Evolutionary conservation across 768 basidiomycete genomes (phyloP).

Genomic region (Xerocomellus chrysenteron): DNA sequence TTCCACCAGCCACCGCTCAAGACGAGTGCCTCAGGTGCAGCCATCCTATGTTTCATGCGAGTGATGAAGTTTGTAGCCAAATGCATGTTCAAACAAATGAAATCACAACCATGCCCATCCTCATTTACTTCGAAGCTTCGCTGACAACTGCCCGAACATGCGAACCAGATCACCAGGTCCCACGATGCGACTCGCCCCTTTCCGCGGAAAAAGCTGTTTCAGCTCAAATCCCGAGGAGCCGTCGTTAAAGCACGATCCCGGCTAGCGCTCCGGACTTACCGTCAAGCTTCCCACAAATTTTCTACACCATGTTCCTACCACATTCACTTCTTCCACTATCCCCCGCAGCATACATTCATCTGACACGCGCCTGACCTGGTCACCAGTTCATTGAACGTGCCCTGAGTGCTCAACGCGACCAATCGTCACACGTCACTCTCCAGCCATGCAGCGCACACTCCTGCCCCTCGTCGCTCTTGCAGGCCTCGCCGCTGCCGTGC

Average conservation of each 20-base stretch:
- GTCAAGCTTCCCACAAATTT: background rate
- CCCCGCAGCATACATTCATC: background rate
- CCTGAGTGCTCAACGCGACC: background rate
- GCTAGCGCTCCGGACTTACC: too few relatives aligned
- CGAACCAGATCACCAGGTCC: background rate
- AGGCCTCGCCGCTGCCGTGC: background rate
- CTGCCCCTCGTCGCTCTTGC: background rate
- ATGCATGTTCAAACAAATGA: background rate
- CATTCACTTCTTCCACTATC: background rate
- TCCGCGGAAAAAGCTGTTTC: background rate
- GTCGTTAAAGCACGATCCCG: background rate
- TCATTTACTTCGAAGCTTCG: background rate
- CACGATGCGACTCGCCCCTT: background rate
- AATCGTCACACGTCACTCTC: background rate
- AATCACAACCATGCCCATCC: background rate
- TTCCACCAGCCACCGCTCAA: background rate
- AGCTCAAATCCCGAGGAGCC: background rate
- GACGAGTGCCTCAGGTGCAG: background rate
- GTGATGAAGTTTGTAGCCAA: background rate
- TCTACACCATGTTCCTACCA: background rate
- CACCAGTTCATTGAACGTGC: background rate
- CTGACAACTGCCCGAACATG: background rate
- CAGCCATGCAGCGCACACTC: background rate
- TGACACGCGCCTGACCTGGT: background rate
- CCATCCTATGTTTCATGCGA: background rate